A percentile compares a stretch with the other conserved stretches of the same genome.
These are phyloP conservation scores for Spirogloea muscicola DNA, from an alignment of 139 green algal genomes.

Conservation along the genomic window DNA sequence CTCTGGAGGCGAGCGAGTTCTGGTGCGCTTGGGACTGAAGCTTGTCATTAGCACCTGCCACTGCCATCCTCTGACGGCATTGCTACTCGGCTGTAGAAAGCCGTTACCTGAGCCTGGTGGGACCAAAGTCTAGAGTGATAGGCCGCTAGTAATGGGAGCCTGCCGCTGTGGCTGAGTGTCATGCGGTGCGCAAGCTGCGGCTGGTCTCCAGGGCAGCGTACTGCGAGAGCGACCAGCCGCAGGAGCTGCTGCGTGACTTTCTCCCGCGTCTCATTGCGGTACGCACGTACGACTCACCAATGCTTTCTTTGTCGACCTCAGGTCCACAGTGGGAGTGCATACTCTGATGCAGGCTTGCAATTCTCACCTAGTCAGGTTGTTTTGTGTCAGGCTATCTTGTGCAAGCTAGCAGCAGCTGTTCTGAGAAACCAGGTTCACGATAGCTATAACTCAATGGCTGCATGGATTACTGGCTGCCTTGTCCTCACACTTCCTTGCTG, in stretches of 20 bases:
- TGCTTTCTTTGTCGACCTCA: not conserved
- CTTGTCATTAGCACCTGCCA: conserved; percentile 63
- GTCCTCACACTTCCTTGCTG: too few species aligned
- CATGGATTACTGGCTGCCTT: not conserved
- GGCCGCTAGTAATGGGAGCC: not conserved
- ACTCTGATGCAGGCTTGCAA: not conserved
- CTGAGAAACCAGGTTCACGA: not conserved
- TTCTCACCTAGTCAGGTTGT: not conserved
- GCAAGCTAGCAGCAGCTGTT: not conserved
- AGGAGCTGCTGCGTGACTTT: conserved; percentile 66
- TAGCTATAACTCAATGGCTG: not conserved
- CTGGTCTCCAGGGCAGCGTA: conserved; percentile 43
- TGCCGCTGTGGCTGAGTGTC: not conserved
- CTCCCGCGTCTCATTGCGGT: conserved; percentile 75
- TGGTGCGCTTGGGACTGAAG: conserved; percentile 60
- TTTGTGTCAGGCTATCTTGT: not conserved
- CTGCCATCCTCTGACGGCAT: not conserved
- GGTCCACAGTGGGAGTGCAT: not conserved
- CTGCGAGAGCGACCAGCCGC: conserved; percentile 40
- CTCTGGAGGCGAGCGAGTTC: conserved; percentile 93
- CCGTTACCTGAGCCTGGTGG: too few species aligned
- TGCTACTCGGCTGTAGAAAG: too few species aligned
- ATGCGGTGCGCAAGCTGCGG: conserved; percentile 3
- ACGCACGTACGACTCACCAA: not conserved
- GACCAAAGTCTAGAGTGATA: not conserved